Conservation (phyloP, 208 protist genomes). For the Porcisia hertigi region DNA sequence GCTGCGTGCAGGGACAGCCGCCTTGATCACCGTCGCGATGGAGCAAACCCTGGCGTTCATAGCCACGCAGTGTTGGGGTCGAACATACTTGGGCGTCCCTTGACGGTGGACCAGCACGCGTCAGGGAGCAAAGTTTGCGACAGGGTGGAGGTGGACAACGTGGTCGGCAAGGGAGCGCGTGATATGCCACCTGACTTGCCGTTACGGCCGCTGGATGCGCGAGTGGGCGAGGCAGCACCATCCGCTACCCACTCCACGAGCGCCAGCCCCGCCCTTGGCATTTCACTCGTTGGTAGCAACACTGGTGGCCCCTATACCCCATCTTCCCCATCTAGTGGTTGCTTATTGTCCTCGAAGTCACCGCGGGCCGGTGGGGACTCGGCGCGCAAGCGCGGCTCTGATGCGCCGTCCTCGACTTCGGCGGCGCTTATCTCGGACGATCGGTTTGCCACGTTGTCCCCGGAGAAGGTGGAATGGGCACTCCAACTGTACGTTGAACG, state of each 20-base stretch:
- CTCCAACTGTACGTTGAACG: constrained; percentile 42
- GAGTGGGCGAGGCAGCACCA: background rate
- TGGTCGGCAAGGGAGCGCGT: background rate
- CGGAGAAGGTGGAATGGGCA: constrained; percentile 23
- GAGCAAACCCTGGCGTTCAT: background rate
- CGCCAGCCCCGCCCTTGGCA: background rate
- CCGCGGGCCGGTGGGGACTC: background rate
- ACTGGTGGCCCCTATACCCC: background rate
- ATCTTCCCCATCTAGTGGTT: background rate
- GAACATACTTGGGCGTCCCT: background rate
- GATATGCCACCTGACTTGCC: background rate
- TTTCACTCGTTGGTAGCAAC: background rate
- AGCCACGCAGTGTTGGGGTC: background rate
- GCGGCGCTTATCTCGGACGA: background rate
- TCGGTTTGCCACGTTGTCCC: constrained; percentile 3
- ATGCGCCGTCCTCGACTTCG: background rate
- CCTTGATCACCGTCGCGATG: background rate
- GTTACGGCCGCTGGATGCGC: background rate
- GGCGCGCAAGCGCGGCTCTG: background rate
- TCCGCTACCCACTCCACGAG: background rate
- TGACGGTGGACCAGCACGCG: background rate
- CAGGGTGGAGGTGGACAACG: background rate
- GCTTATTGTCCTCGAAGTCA: background rate
- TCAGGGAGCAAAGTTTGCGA: background rate
- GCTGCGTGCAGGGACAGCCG: background rate